phyloP scores from a whole-genome alignment of 805 yeast genomes.

The Candida andamanensis region DNA sequence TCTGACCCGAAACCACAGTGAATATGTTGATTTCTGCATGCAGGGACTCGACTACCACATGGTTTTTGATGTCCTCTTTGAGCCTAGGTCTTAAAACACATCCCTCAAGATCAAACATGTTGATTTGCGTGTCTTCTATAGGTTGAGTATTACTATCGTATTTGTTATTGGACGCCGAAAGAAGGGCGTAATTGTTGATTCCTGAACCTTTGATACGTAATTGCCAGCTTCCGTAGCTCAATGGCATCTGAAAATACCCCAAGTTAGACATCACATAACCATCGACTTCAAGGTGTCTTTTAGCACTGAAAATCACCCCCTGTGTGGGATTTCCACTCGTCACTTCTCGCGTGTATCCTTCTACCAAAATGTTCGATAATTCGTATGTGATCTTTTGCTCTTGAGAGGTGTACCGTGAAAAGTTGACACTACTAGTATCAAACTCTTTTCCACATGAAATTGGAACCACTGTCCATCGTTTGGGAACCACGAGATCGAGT shows the following conservation, averaged over 20 bases:
- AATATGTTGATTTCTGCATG: slow-evolving; percentile 54
- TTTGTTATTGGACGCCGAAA: slow-evolving; percentile 41
- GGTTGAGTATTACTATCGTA: slow-evolving; percentile 26
- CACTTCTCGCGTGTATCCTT: slow-evolving; percentile 60
- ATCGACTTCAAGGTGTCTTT: slow-evolving; percentile 24
- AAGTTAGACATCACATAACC: slow-evolving; percentile 72
- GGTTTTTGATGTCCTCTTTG: slow-evolving; percentile 12
- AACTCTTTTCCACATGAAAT: slow-evolving; percentile 31
- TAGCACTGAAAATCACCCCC: slow-evolving; percentile 47
- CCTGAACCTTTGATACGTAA: slow-evolving; percentile 26
- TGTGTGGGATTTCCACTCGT: slow-evolving; percentile 36
- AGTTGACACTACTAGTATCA: slow-evolving; percentile 61
- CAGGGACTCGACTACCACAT: not conserved
- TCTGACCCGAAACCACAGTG: slow-evolving; percentile 76
- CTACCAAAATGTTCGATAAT: slow-evolving; percentile 54
- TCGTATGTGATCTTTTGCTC: slow-evolving; percentile 28
- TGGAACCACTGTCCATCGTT: slow-evolving; percentile 62
- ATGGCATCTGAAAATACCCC: slow-evolving; percentile 79
- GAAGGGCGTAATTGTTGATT: slow-evolving; percentile 14
- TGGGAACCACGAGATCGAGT: slow-evolving; percentile 55
- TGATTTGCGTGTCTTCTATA: slow-evolving; percentile 19
- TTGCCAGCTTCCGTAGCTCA: slow-evolving; percentile 66
- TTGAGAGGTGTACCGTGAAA: slow-evolving; percentile 23
- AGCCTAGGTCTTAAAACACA: slow-evolving; percentile 42
- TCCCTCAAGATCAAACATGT: slow-evolving; percentile 44